A percentile compares a stretch with the other conserved stretches of the same genome.
These are phyloP conservation scores for Kingdonia uniflora DNA, from an alignment of 164 flowering plant genomes.

Conservation along the genomic window DNA sequence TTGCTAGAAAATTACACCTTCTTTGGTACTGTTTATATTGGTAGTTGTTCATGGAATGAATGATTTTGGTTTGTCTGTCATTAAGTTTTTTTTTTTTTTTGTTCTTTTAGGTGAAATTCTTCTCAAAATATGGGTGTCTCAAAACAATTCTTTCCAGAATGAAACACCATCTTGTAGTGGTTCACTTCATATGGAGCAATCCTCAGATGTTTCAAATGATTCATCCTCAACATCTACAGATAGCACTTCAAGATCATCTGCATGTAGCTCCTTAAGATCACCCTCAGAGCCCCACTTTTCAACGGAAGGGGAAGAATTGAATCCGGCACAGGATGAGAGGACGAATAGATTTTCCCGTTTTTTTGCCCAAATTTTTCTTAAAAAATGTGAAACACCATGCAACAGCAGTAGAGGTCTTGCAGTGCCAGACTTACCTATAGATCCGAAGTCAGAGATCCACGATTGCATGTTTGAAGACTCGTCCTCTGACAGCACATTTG, in stretches of 20 bases:
- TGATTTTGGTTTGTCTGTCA: too few species aligned
- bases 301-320: conserved; percentile 25
- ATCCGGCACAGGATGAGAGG: conserved; percentile 46
- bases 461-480: conserved; percentile 36
- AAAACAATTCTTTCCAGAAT: conserved; percentile 30
- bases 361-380: conserved; percentile 56
- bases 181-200: conserved; percentile 15
- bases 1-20: too few species aligned
- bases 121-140: conserved; percentile 50
- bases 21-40: too few species aligned
- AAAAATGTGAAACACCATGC: conserved; percentile 28
- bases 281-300: conserved; percentile 35
- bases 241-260: conserved; percentile 17
- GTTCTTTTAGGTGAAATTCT: conserved; percentile 65
- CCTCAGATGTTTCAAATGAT: conserved; percentile 18
- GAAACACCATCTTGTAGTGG: conserved; percentile 15
- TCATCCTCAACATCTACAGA: conserved; percentile 22
- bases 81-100: conserved; percentile 4
- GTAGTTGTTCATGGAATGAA: too few species aligned
- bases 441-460: conserved; percentile 19
- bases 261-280: conserved; percentile 14
- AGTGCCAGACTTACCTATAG: conserved; percentile 29
- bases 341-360: conserved; percentile 37
- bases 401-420: conserved; percentile 15
- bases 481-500: conserved; percentile 42